Conservation (phyloP, 495 filamentous ascomycete genomes). For the Cladorrhinum samala region DNA sequence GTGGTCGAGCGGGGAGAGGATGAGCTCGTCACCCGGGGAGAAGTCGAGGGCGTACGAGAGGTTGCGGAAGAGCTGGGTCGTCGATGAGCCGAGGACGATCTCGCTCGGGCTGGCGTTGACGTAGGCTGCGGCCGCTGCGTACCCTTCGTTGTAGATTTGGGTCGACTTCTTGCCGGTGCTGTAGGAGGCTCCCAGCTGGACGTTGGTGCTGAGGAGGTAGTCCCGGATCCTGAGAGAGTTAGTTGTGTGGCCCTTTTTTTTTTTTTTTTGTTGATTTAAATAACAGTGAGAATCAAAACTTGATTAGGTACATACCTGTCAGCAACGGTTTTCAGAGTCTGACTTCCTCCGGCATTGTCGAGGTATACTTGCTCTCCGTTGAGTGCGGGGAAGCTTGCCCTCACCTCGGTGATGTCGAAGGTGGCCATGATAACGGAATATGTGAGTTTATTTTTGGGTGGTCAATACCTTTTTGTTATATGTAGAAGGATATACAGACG, state of each 20-base stretch:
- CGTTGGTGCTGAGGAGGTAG: constrained; percentile 62
- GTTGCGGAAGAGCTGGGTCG: constrained; percentile 69
- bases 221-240: constrained; percentile 46
- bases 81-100: constrained; percentile 61
- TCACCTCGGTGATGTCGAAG: constrained; percentile 51
- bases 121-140: constrained; percentile 57
- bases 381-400: constrained; percentile 59
- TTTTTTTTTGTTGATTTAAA: too few species aligned
- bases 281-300: too few species aligned
- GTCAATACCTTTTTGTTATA: too few species aligned
- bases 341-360: constrained; percentile 72
- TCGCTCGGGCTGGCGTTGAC: constrained; percentile 59
- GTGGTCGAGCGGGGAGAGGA: constrained; percentile 64
- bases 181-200: constrained; percentile 67
- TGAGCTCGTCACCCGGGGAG: constrained; percentile 53
- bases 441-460: neutral
- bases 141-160: constrained; percentile 46
- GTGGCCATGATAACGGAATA: constrained; percentile 1
- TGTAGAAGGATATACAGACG: neutral
- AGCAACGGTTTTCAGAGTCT: constrained; percentile 56
- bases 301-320: too few species aligned
- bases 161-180: constrained; percentile 48
- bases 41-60: constrained; percentile 56
- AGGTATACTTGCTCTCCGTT: constrained; percentile 60
- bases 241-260: too few species aligned